Evolutionary conservation across 2,329 filamentous ascomycete genomes (phyloP), one percentile per base, ranked within the genome.

Genomic region (Graphilbum ipis-grandicollis): DNA sequence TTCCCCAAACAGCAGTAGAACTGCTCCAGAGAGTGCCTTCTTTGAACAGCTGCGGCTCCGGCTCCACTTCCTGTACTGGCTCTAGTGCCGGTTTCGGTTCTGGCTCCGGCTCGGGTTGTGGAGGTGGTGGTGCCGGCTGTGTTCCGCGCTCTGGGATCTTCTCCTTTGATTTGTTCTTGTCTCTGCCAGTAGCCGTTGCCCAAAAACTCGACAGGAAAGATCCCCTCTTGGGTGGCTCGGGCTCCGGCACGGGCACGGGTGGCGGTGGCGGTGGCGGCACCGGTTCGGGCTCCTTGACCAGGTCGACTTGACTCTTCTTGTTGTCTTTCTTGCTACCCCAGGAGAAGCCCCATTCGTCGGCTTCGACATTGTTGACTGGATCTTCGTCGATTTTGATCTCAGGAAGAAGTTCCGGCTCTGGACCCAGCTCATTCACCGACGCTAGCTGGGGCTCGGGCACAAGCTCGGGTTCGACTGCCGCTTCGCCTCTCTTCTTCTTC

Each of bases 241-340:
- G 26, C 21, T 33, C 33, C 1, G 33, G 15, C 21, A 10, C 31
- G 2, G 33, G 28, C 4, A 29, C 28, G 5, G 33, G 29, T 3
- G 28, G 19, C 5, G 18, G 22, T 30, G 23, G n/a, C 3, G 35
- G 30, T 19, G 19, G 18, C 19, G 38, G 25, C 26, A 32, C 32
- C 14, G 32, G 26, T 17, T 33, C 33, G 1, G 33, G 15, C 21
- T 44, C 62, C 50, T 26, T 36, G 17, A 13, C 28, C 9, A 41
- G 55, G 51, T 52, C 52, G 5, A 21, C 21, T 6, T 23, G 6
- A 23, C 49, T 43, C 46, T 52, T 50, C 41, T 60, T 60, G 47
- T 61, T 59, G 39, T 59, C 62, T 45, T 61, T 60, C 43, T 58
- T 59, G 41, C 59, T 59, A 38, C 55, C 54, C 43, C 49, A 52